Percentiles rank a stretch among this genome's conserved stretches.
Conservation (phyloP, 2,329 filamentous ascomycete genomes). For the Chrysoporthe deuterocubensis region DNA sequence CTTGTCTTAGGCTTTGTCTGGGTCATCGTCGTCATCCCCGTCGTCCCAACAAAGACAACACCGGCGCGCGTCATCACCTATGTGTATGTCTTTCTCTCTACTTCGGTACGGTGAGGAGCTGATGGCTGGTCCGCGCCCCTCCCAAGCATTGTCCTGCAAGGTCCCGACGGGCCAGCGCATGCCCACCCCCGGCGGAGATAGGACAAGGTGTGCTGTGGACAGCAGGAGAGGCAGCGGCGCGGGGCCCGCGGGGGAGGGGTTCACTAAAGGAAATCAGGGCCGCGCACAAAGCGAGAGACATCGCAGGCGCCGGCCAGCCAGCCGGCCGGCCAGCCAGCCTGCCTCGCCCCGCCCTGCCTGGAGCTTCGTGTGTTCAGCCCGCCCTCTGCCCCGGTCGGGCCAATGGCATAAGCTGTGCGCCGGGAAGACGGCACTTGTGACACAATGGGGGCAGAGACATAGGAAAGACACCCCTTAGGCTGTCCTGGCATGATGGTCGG, state of each 20-base stretch:
- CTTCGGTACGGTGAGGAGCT: not conserved
- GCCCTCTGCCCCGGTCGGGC: not conserved
- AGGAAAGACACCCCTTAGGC: slow-evolving; percentile 3
- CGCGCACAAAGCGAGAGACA: not conserved
- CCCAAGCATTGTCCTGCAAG: not conserved
- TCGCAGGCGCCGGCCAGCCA: not conserved
- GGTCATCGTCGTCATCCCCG: slow-evolving; percentile 5
- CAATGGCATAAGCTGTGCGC: not conserved
- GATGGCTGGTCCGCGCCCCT: not conserved
- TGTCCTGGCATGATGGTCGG: slow-evolving; percentile 8
- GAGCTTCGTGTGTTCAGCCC: not conserved
- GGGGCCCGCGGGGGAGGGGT: not conserved
- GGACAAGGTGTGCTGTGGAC: not conserved
- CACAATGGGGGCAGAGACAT: slow-evolving; percentile 15
- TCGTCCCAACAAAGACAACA: not conserved
- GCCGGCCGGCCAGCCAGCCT: not conserved
- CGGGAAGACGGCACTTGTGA: not conserved
- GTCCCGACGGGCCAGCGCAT: slow-evolving; percentile 1
- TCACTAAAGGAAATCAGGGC: not conserved
- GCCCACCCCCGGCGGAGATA: not conserved
- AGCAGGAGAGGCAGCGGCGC: not conserved
- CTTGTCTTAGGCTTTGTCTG: not conserved
- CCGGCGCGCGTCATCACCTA: not conserved
- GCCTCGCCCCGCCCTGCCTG: not conserved
- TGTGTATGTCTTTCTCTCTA: not conserved